Base-by-base conservation (phyloP, 139 green algal species). In the Choricystis sp. region DNA sequence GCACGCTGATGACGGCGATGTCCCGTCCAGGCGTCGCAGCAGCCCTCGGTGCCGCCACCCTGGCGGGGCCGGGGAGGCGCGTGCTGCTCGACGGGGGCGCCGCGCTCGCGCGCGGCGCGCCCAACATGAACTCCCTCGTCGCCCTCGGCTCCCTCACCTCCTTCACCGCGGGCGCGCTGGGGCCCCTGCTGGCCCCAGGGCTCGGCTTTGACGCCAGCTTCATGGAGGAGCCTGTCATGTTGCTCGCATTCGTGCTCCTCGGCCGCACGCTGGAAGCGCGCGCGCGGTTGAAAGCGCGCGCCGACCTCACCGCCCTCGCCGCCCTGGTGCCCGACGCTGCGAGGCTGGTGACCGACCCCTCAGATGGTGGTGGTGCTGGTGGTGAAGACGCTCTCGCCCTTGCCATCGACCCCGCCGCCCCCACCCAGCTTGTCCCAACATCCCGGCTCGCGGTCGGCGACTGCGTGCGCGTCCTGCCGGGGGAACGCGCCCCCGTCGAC, bases 111-210 rank as follows among this genome's bases (percentile, higher is more conserved):
- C 80, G 77, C 59, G 79, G 81, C 58, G 70, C 72, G 25, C 89
- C 89, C 49, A 94, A 95, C 80, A 96, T 96, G 89, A 94, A 96
- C 77, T 84, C 73, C 26, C 72, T 96, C 20, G 87, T 96, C 25
- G 83, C 75, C n/a, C 49, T 96, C 49, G 88, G 88, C 28, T 79
- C 69, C 22, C 67, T 61, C 16, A 79, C 83, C 9, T 86, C 83
- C 3, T 94, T 94, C 69, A 49, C 57, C 29, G 79, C 81, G 22
- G 70, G 80, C 20, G 66, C 72, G 23, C 62, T 60, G 30, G 76
- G 67, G 29, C 64, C 61, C 57, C 56, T 76, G 31, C 4, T 79
- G 52, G 28, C 76, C 19, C 82, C 77, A 2, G 72, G 67, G 19
- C 64, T 88, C 1, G 77, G 61, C 29, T 77, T 86, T 57, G 79